Conservation (phyloP, 805 yeast species). For the Metschnikowia sp. region DNA sequence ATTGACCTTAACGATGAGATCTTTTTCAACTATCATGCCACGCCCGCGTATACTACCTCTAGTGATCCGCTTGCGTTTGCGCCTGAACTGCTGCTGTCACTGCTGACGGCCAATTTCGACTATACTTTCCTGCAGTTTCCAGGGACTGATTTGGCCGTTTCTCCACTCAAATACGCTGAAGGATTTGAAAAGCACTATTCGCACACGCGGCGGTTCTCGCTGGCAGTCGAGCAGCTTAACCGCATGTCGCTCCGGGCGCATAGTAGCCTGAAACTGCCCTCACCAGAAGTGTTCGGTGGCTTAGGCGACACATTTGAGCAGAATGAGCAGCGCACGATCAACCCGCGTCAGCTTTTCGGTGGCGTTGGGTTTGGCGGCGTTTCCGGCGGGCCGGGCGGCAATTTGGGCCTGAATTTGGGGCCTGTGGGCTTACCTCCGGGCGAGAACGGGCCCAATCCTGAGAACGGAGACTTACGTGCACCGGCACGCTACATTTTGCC, state of each 20-base stretch:
- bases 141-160: constrained; percentile 1
- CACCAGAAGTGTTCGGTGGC: constrained; percentile 11
- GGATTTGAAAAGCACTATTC: constrained; percentile 7
- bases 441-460: too few relatives aligned
- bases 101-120: constrained; percentile 9
- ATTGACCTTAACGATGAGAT: constrained; percentile 26
- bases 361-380: background rate
- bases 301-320: background rate
- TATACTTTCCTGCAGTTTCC: background rate
- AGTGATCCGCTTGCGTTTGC: constrained; percentile 1
- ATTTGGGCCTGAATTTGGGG: too few relatives aligned
- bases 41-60: constrained; percentile 5
- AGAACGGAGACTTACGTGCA: background rate
- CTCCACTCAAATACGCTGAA: constrained; percentile 8
- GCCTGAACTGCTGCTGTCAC: constrained; percentile 8
- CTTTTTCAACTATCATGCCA: constrained; percentile 18
- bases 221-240: constrained; percentile 25
- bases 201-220: constrained; percentile 15
- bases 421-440: too few relatives aligned
- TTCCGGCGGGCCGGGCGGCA: too few relatives aligned
- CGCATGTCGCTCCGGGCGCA: constrained; percentile 20
- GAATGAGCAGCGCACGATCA: constrained; percentile 27
- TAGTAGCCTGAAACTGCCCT: constrained; percentile 16
- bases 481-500: constrained; percentile 14
- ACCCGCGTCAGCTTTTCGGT: constrained; percentile 28